Conservation (phyloP, 768 basidiomycete species). For the Rubroboletus pulcherrimus region DNA sequence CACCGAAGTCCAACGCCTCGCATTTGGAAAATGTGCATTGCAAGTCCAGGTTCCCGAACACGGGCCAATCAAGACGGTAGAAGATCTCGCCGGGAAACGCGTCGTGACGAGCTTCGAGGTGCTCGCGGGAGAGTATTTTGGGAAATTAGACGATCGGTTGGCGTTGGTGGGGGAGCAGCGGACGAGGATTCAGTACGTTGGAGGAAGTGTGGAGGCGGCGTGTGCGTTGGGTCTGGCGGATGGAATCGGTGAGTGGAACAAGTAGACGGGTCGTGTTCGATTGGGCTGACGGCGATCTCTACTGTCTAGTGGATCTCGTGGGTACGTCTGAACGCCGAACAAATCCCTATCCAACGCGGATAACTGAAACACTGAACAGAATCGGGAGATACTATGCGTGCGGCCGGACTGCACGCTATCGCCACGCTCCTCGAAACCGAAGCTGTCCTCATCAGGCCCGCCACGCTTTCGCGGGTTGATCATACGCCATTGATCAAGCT, state of each 20-base stretch:
- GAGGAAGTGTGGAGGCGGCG: slow-evolving; percentile 97
- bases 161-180: slow-evolving; percentile 49
- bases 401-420: slow-evolving; percentile 92
- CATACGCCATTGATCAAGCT: slow-evolving; percentile 66
- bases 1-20: slow-evolving; percentile 76
- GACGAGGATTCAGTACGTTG: slow-evolving; percentile 92
- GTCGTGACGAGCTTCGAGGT: slow-evolving; percentile 95
- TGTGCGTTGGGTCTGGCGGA: slow-evolving; percentile 95
- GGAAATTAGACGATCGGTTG: slow-evolving; percentile 52
- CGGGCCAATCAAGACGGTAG: slow-evolving; percentile 61
- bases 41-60: slow-evolving; percentile 89
- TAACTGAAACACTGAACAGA: slow-evolving; percentile 44
- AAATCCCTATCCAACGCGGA: not conserved
- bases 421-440: slow-evolving; percentile 83
- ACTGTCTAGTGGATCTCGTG: slow-evolving; percentile 70
- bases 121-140: slow-evolving; percentile 79
- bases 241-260: slow-evolving; percentile 72
- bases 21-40: slow-evolving; percentile 88
- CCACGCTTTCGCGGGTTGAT: slow-evolving; percentile 56
- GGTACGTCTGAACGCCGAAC: slow-evolving; percentile 61
- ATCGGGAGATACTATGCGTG: slow-evolving; percentile 99
- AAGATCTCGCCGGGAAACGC: slow-evolving; percentile 85
- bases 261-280: not conserved
- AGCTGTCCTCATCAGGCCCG: slow-evolving; percentile 89
- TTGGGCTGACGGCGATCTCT: not conserved